phyloP scores from a whole-genome alignment of 495 filamentous ascomycete genomes.

The Bacidia gigantensis region DNA sequence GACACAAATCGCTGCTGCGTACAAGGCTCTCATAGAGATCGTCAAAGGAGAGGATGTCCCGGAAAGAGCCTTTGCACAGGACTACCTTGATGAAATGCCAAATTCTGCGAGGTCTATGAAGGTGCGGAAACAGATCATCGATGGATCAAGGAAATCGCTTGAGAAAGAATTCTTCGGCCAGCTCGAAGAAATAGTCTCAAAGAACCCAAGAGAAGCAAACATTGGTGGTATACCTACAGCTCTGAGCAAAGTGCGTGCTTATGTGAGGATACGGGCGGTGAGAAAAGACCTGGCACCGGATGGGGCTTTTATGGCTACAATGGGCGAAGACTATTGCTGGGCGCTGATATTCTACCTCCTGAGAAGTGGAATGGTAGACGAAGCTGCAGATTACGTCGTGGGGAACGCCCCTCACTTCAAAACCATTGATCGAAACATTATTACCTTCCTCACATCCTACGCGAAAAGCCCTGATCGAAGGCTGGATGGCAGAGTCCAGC shows the following conservation, averaged over 20 bases:
- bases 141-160: constrained; percentile 60
- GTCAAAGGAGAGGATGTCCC: constrained; percentile 51
- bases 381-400: constrained; percentile 76
- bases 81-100: constrained; percentile 57
- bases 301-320: constrained; percentile 53
- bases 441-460: constrained; percentile 75
- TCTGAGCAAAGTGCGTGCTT: constrained; percentile 82
- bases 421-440: constrained; percentile 79
- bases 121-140: constrained; percentile 60
- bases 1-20: constrained; percentile 60
- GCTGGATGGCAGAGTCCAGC: constrained; percentile 61
- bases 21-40: constrained; percentile 62
- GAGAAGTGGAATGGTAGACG: constrained; percentile 65
- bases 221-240: constrained; percentile 78
- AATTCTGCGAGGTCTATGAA: constrained; percentile 44
- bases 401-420: constrained; percentile 64
- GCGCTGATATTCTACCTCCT: constrained; percentile 87
- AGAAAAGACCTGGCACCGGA: constrained; percentile 72
- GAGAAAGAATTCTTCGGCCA: constrained; percentile 61
- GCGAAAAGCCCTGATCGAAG: constrained; percentile 54
- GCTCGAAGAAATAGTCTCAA: constrained; percentile 59
- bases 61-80: constrained; percentile 61
- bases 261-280: constrained; percentile 60
- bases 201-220: constrained; percentile 76
- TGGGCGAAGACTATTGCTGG: constrained; percentile 81